Conservation (phyloP, 768 basidiomycete genomes). For the Dictyophora rubrovolvata region DNA sequence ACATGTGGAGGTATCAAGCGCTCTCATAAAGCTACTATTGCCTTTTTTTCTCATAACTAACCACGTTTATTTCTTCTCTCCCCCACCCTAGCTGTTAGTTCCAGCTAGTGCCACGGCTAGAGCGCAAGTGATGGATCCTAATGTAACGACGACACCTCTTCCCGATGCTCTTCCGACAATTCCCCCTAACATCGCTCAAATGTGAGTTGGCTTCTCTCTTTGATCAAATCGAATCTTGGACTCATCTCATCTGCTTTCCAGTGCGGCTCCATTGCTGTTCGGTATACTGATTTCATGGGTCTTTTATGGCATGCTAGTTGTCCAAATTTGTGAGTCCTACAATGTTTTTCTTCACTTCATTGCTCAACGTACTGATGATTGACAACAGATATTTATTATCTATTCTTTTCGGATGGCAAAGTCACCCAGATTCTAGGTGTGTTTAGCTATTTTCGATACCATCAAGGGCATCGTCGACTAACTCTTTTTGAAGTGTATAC, state of each 20-base stretch:
- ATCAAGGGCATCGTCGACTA: neutral
- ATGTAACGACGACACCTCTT: neutral
- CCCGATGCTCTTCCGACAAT: neutral
- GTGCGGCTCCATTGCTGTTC: neutral
- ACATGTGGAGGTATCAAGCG: neutral
- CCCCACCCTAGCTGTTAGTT: neutral
- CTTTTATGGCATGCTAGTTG: constrained; percentile 19
- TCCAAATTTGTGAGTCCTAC: constrained; percentile 19
- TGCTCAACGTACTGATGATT: neutral
- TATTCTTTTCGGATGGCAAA: neutral
- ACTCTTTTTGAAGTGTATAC: constrained; percentile 16
- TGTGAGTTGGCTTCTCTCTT: neutral
- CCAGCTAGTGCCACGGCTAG: neutral
- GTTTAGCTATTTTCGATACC: neutral
- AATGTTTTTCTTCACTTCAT: neutral
- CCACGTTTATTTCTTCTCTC: neutral
- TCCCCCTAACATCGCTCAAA: neutral
- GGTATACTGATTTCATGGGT: constrained; percentile 17
- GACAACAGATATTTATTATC: neutral
- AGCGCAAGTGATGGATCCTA: neutral
- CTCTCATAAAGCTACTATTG: neutral
- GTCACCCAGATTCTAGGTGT: neutral
- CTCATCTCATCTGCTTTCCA: neutral
- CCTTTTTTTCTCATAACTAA: neutral
- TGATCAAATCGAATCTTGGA: neutral